These are phyloP conservation scores for Termitomyces sp. DNA, from an alignment of 768 basidiomycete genomes.

Conservation along the genomic window DNA sequence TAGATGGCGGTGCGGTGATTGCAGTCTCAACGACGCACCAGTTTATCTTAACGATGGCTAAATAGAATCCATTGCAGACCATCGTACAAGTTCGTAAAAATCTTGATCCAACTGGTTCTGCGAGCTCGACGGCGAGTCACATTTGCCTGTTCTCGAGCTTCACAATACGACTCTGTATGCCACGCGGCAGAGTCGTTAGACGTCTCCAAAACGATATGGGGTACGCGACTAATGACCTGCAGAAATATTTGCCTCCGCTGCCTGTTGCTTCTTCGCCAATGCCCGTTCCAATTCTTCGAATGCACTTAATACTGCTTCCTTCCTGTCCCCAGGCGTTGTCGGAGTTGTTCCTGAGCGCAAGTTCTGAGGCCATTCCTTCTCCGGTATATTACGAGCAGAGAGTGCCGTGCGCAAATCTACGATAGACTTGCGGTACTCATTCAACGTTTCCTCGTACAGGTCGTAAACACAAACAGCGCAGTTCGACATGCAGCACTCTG, in stretches of 20 bases:
- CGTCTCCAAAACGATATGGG: not conserved
- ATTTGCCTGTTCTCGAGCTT: not conserved
- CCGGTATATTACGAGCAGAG: slow-evolving; percentile 39
- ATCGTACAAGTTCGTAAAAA: slow-evolving; percentile 29
- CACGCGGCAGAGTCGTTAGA: not conserved
- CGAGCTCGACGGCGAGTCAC: not conserved
- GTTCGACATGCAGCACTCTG: slow-evolving; percentile 94
- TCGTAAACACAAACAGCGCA: slow-evolving; percentile 93
- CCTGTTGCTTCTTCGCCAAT: slow-evolving; percentile 41
- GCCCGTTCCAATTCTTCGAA: slow-evolving; percentile 69
- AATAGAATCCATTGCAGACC: slow-evolving; percentile 46
- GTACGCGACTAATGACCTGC: slow-evolving; percentile 19
- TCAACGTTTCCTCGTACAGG: slow-evolving; percentile 71
- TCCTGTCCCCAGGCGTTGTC: slow-evolving; percentile 17
- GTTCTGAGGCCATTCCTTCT: slow-evolving; percentile 59
- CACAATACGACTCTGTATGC: not conserved
- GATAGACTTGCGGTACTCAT: slow-evolving; percentile 55
- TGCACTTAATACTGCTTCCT: slow-evolving; percentile 45
- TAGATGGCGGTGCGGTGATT: not conserved
- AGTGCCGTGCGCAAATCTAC: slow-evolving; percentile 46
- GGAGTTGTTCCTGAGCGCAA: slow-evolving; percentile 25
- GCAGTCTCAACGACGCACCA: not conserved
- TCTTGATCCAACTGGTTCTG: slow-evolving; percentile 1
- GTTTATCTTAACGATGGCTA: slow-evolving; percentile 31
- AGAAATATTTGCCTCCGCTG: slow-evolving; percentile 3